Base-by-base conservation (phyloP, 2,329 filamentous ascomycete species). In the Exophiala alcalophila region DNA sequence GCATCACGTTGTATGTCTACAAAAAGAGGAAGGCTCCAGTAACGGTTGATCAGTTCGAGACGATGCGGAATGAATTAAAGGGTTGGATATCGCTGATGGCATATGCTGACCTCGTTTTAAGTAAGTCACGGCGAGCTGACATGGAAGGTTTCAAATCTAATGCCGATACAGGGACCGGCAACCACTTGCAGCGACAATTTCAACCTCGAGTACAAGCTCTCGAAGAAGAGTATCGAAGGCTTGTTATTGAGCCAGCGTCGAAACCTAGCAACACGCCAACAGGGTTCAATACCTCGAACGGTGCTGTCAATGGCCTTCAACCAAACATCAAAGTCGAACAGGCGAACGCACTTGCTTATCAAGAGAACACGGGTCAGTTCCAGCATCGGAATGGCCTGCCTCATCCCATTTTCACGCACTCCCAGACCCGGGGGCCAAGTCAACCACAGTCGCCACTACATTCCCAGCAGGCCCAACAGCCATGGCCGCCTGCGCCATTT, bases 71-170 rank as follows among this genome's bases (percentile, higher is more conserved):
- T 31, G 55, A 58, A 33, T 34, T 58, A 19, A 53, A 47, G 12
- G 52, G 52, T 11, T 58, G 55, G 55, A 44, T 52, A 23, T 51
- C 44, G 10, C 34, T 55, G 25, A 52, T 57, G 50, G 49, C 51
- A n/a, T 55, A 52, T 34, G 54, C 54, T 21, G 54, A 55, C 26
- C 42, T 52, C 9, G 50, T 57, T 9, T 27, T 57, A 11, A 47
- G 51, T 47, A 40, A 40, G 51, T 52, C 4, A 4, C 29, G 11
- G 5, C 8, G 12, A 19, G 7, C 24, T 2, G 8, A 10, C 18
- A 4, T 16, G 23, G 8, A 30, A 20, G 5, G 2, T 10, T 29
- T 27, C 10, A 14, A 10, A 11, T 41, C 30, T 43, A 26, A 40
- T 34, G 26, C 14, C 4, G 4, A 27, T 32, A 16, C 23, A 54